Base-by-base conservation (phyloP, 495 filamentous ascomycete genomes). In the Lindgomyces ingoldianus region DNA sequence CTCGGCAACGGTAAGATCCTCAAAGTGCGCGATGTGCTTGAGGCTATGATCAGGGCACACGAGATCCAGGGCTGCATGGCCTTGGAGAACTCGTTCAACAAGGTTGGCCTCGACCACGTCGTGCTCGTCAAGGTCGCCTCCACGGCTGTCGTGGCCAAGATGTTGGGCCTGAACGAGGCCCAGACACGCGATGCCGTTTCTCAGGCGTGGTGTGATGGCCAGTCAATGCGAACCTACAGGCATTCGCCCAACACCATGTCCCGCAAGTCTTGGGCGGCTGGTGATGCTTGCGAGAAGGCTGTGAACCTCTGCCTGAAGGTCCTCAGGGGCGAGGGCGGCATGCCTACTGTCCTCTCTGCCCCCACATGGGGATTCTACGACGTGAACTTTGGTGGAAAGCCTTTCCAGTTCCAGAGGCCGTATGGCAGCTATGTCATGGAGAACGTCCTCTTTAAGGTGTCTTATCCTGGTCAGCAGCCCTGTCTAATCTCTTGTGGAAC, bases 351-450 rank as follows among this genome's bases (percentile, higher is more conserved):
- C 42, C 83, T 98, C 46, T 92, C 91, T 21, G 92, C 94, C 9
- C 94, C 93, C 19, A 86, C 87, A 59, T 98, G 94, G 94, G 94
- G 94, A 46, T 98, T 97, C 85, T 98, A 98, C 77, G 94, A 98
- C 74, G 92, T 96, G 57, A 82, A 93, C 57, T 98, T 98, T 83
- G 91, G 93, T 81, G 91, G 91, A 78, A 89, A 93, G 73, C 55
- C 59, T 27, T 98, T 98, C 78, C 78, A 90, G 75, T 98, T 96
- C 84, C 94, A 98, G 80, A 86, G 94, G 50, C 86, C 87, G 46
- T 98, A 98, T 73, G 94, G 93, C 69, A 93, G 89, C 83, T 98
- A 98, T 76, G 95, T 98, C 57, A 98, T 98, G 94, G 94, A 98
- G 85, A 98, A 98, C 74, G 90, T 98, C 48, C 89, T 98, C 49